Percentiles rank a stretch among this genome's conserved stretches.
Conservation (phyloP, 164 flowering plant species). For the Nelumbo lutea region DNA sequence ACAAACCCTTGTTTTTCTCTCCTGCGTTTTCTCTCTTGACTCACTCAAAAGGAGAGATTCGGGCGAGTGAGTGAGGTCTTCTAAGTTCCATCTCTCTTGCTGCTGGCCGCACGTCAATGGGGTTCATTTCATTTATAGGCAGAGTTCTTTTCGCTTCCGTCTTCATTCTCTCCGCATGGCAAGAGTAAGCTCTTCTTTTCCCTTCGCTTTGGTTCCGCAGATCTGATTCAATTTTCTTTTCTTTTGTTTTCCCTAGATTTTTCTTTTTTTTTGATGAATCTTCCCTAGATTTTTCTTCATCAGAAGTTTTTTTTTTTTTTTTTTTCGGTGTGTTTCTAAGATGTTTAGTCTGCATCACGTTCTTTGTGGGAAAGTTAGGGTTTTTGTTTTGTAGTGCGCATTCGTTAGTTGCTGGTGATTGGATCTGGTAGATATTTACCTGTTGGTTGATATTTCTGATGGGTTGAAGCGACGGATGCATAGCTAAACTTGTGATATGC, state of each 20-base stretch:
- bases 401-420: neutral
- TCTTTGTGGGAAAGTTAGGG: neutral
- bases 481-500: neutral
- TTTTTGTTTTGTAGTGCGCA: neutral
- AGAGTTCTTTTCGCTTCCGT: slow-evolving; percentile 43
- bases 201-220: slow-evolving; percentile 4
- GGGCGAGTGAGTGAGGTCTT: neutral
- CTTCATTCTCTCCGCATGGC: slow-evolving; percentile 47
- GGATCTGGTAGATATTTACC: neutral
- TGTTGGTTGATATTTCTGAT: neutral
- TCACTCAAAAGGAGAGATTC: neutral
- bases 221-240: slow-evolving; percentile 9
- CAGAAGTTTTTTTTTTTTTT: neutral
- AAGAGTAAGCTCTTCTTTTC: slow-evolving; percentile 35
- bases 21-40: neutral
- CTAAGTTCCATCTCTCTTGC: neutral
- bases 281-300: neutral
- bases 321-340: neutral
- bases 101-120: slow-evolving; percentile 21
- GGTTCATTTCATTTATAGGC: slow-evolving; percentile 40
- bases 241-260: neutral
- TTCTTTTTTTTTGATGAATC: no score
- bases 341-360: neutral
- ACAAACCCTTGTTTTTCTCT: neutral
- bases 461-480: neutral